Percentiles rank a stretch among this genome's conserved stretches.
phyloP scores from a whole-genome alignment of 2,329 filamentous ascomycete genomes.

The Colletotrichum agaves region DNA sequence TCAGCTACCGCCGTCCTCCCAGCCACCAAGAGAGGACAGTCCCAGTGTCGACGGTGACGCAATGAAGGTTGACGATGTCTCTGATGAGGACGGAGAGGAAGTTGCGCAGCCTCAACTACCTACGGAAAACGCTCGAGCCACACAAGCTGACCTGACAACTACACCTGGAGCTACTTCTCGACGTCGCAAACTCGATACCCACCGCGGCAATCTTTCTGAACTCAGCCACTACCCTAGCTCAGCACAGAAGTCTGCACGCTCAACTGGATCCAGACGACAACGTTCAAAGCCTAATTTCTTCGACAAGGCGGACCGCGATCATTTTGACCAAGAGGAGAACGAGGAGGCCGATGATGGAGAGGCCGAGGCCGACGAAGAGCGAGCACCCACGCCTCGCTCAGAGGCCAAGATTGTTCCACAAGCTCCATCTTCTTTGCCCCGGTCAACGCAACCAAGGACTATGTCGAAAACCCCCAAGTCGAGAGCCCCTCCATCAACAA shows the following conservation, averaged over 20 bases:
- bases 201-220: constrained; percentile 36
- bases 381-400: no score
- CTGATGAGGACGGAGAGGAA: background rate
- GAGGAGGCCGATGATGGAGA: background rate
- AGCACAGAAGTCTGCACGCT: constrained; percentile 40
- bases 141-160: constrained; percentile 46
- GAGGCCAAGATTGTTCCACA: no score
- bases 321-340: constrained; percentile 30
- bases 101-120: constrained; percentile 21
- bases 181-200: background rate
- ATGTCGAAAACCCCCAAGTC: background rate
- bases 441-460: background rate
- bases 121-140: background rate
- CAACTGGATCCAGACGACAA: constrained; percentile 51
- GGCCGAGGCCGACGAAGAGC: background rate
- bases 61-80: constrained; percentile 42
- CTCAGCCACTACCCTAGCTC: constrained; percentile 27
- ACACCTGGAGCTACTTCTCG: constrained; percentile 11
- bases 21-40: constrained; percentile 19
- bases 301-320: constrained; percentile 43
- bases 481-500: no score
- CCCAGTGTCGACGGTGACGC: constrained; percentile 34
- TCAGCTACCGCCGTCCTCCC: constrained; percentile 26
- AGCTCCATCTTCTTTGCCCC: background rate
- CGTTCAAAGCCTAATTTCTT: constrained; percentile 58